These are phyloP conservation scores for Ogataea paradorogensis DNA, from an alignment of 805 yeast species.

Conservation along the genomic window DNA sequence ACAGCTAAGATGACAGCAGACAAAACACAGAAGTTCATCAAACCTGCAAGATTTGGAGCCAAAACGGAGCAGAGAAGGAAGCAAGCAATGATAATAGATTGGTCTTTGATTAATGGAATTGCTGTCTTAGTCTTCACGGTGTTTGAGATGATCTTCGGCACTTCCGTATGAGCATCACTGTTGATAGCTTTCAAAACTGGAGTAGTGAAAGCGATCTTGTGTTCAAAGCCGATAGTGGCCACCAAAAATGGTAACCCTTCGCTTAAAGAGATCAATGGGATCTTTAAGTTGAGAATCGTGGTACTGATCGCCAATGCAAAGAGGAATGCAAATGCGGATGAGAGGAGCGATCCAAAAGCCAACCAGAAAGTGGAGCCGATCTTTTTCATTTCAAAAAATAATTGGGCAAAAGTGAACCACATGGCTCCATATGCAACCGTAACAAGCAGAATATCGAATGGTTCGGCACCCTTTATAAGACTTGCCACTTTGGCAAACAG, in stretches of 20 bases:
- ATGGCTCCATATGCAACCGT: conserved; percentile 81
- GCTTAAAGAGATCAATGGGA: conserved; percentile 70
- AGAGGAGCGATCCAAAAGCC: conserved; percentile 70
- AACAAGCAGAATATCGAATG: conserved; percentile 78
- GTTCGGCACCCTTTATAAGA: conserved; percentile 69
- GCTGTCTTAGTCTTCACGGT: conserved; percentile 37
- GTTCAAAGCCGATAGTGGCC: conserved; percentile 87
- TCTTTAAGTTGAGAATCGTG: conserved; percentile 51
- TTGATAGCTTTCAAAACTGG: conserved; percentile 47
- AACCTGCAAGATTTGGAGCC: conserved; percentile 66
- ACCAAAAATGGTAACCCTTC: conserved; percentile 95
- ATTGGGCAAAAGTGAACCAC: conserved; percentile 75
- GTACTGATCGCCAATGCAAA: conserved; percentile 69
- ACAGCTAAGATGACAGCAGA: conserved; percentile 65
- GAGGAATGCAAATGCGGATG: conserved; percentile 80
- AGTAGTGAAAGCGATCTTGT: conserved; percentile 69
- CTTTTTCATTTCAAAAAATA: conserved; percentile 71
- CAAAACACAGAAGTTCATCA: conserved; percentile 77
- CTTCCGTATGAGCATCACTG: conserved; percentile 25
- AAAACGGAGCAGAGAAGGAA: conserved; percentile 64
- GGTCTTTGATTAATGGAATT: conserved; percentile 66
- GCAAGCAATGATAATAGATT: conserved; percentile 66
- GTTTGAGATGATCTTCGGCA: conserved; percentile 32
- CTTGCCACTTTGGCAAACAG: conserved; percentile 40
- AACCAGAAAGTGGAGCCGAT: conserved; percentile 88